Conservation (phyloP, 2,329 filamentous ascomycete species). For the Aspergillus ibericus region DNA sequence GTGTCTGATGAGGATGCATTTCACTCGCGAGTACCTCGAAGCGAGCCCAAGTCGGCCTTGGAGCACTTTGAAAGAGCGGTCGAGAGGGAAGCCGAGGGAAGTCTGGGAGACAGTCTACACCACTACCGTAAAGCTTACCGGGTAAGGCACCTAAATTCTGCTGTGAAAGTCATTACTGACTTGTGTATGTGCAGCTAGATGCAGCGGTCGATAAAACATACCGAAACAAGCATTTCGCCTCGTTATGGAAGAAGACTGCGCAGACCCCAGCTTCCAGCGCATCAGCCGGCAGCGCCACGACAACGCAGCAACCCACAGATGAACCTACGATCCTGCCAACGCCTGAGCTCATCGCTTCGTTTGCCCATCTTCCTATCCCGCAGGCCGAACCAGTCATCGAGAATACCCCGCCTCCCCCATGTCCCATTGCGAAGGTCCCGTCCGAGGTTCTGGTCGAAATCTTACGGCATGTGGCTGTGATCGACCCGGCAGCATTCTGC, state of each 20-base stretch:
- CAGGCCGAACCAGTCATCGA: constrained; percentile 68
- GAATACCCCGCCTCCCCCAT: constrained; percentile 70
- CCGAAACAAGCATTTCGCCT: constrained; percentile 86
- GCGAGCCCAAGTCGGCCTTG: constrained; percentile 71
- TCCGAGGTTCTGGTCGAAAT: constrained; percentile 84
- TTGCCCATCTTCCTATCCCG: constrained; percentile 68
- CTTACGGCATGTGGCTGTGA: constrained; percentile 68
- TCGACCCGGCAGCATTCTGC: constrained; percentile 74
- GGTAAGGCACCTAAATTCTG: constrained; percentile 49
- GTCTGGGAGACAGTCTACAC: constrained; percentile 80
- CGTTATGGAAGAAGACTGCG: constrained; percentile 53
- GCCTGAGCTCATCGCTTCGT: constrained; percentile 72
- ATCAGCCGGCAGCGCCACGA: constrained; percentile 52
- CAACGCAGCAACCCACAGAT: constrained; percentile 59
- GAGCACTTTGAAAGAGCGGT: constrained; percentile 93
- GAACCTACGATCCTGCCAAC: constrained; percentile 51
- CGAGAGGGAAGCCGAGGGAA: constrained; percentile 81
- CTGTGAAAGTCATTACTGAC: constrained; percentile 18
- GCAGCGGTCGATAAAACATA: constrained; percentile 80
- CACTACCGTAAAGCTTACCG: constrained; percentile 89
- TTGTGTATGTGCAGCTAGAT: constrained; percentile 65
- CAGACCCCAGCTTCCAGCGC: constrained; percentile 51
- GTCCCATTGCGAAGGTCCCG: constrained; percentile 74
- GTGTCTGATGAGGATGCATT: constrained; percentile 43
- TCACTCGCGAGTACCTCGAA: constrained; percentile 24